These are phyloP conservation scores for Penicillium sp. DNA, from an alignment of 2,329 filamentous ascomycete genomes.

Conservation along the genomic window DNA sequence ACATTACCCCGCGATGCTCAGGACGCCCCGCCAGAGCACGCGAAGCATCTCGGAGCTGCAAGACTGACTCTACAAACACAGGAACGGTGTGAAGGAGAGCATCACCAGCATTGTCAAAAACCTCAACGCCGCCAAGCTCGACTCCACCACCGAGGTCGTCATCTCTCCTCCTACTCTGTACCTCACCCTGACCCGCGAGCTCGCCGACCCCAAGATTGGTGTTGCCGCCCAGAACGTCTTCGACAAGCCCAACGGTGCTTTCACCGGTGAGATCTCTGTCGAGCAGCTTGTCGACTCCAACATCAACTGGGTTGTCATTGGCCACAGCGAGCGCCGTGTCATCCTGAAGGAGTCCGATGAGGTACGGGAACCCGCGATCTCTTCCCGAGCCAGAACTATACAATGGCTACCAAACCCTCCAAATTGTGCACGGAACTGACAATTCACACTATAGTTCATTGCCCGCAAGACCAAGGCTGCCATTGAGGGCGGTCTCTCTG, in stretches of 20 bases:
- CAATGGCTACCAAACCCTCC: background rate
- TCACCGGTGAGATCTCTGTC: conserved; percentile 94
- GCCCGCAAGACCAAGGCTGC: conserved; percentile 94
- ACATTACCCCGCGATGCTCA: conserved; percentile 27
- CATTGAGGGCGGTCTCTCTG: conserved; percentile 78
- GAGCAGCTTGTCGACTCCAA: conserved; percentile 85
- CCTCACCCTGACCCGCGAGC: conserved; percentile 81
- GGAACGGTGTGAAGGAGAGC: conserved; percentile 89
- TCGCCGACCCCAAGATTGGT: conserved; percentile 72
- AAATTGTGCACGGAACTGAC: conserved; percentile 4
- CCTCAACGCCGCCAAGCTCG: conserved; percentile 79
- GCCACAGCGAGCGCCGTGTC: conserved; percentile 92
- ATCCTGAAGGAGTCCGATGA: conserved; percentile 84
- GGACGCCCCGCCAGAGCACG: conserved; percentile 28
- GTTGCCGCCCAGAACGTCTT: conserved; percentile 96
- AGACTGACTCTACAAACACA: conserved; percentile 41
- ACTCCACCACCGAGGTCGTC: conserved; percentile 73
- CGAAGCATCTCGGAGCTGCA: conserved; percentile 1
- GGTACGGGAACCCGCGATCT: conserved; percentile 32
- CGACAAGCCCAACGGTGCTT: conserved; percentile 95
- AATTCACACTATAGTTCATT: conserved; percentile 57
- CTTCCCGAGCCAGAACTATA: background rate
- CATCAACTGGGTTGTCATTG: conserved; percentile 87
- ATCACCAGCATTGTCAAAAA: conserved; percentile 88
- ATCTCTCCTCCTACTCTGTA: conserved; percentile 89